Percentiles rank a stretch among this genome's conserved stretches.
Conservation (phyloP, 768 basidiomycete genomes). For the Trametes punicea region DNA sequence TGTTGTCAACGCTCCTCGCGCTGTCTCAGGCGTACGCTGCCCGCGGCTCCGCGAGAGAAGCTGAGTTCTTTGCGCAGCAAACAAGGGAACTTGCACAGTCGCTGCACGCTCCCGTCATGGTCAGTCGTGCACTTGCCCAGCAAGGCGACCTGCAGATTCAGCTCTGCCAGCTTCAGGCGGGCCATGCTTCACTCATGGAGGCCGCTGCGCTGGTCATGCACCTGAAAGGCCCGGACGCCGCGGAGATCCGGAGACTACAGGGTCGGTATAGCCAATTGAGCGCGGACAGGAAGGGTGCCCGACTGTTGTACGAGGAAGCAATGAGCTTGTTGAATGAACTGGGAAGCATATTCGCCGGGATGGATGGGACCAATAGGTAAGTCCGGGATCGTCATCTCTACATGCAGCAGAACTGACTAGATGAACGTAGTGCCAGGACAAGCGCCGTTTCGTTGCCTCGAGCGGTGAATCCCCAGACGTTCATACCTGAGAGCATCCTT, state of each 20-base stretch:
- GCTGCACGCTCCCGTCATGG: slow-evolving; percentile 61
- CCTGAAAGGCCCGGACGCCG: slow-evolving; percentile 53
- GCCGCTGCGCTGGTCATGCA: slow-evolving; percentile 47
- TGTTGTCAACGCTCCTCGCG: slow-evolving; percentile 63
- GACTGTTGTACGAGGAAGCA: slow-evolving; percentile 52
- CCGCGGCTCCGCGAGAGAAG: slow-evolving; percentile 81
- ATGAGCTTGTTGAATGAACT: slow-evolving; percentile 59
- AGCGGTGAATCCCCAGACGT: slow-evolving; percentile 19
- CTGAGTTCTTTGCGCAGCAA: slow-evolving; percentile 80
- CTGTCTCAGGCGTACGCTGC: slow-evolving; percentile 61
- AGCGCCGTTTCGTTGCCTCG: slow-evolving; percentile 21
- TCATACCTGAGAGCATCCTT: slow-evolving; percentile 42
- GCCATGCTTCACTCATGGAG: slow-evolving; percentile 48
- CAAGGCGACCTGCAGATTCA: slow-evolving; percentile 70
- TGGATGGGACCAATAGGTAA: slow-evolving; percentile 45
- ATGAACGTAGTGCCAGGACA: slow-evolving; percentile 10
- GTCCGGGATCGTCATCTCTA: slow-evolving; percentile 31
- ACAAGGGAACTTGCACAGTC: slow-evolving; percentile 70
- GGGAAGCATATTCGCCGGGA: slow-evolving; percentile 48
- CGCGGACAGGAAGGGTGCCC: slow-evolving; percentile 44
- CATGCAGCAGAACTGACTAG: not conserved
- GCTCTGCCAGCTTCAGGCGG: slow-evolving; percentile 56
- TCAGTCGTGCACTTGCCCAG: slow-evolving; percentile 61
- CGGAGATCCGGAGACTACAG: slow-evolving; percentile 52
- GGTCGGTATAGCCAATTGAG: slow-evolving; percentile 50